These are phyloP conservation scores for Penicillium griseofulvum DNA, from an alignment of 2,329 filamentous ascomycete genomes.

Conservation along the genomic window DNA sequence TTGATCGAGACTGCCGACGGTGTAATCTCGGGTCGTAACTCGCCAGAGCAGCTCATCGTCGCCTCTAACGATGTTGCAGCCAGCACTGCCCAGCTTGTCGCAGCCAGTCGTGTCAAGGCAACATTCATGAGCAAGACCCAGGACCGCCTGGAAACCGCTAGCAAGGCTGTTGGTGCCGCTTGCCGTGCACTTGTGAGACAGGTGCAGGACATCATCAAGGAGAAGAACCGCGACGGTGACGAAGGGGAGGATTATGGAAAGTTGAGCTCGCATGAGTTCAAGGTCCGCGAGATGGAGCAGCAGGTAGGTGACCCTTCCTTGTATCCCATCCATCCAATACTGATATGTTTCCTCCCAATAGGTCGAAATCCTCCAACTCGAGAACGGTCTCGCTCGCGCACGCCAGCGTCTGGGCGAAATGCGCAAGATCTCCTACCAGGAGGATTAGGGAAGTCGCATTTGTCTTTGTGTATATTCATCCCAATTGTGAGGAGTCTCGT, in stretches of 20 bases:
- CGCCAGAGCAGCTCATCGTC: slow-evolving; percentile 94
- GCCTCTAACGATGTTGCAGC: slow-evolving; percentile 96
- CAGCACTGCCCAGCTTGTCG: slow-evolving; percentile 92
- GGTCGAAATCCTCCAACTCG: slow-evolving; percentile 96
- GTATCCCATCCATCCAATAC: not conserved
- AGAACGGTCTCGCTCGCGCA: slow-evolving; percentile 78
- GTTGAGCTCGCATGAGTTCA: slow-evolving; percentile 92
- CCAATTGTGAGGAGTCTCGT: not conserved
- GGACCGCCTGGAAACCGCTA: slow-evolving; percentile 83
- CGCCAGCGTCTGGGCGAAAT: slow-evolving; percentile 88
- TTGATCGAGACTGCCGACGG: slow-evolving; percentile 98
- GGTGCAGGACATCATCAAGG: slow-evolving; percentile 90
- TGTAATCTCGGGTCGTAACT: slow-evolving; percentile 87
- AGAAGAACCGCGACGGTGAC: slow-evolving; percentile 72
- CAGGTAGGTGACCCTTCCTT: slow-evolving; percentile 65
- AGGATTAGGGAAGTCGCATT: slow-evolving; percentile 52
- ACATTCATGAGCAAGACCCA: slow-evolving; percentile 98
- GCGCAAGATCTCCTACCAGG: slow-evolving; percentile 93
- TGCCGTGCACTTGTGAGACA: slow-evolving; percentile 86
- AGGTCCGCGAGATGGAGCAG: slow-evolving; percentile 98
- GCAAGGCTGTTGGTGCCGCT: slow-evolving; percentile 86
- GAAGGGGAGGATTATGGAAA: slow-evolving; percentile 84
- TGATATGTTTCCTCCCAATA: slow-evolving; percentile 40
- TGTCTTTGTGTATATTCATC: slow-evolving; percentile 7
- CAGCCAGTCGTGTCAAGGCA: slow-evolving; percentile 92